A percentile compares a stretch with the other conserved stretches of the same genome.
phyloP scores from a whole-genome alignment of 2,329 filamentous ascomycete species.

The Hymenotorrendiella dingleyae region DNA sequence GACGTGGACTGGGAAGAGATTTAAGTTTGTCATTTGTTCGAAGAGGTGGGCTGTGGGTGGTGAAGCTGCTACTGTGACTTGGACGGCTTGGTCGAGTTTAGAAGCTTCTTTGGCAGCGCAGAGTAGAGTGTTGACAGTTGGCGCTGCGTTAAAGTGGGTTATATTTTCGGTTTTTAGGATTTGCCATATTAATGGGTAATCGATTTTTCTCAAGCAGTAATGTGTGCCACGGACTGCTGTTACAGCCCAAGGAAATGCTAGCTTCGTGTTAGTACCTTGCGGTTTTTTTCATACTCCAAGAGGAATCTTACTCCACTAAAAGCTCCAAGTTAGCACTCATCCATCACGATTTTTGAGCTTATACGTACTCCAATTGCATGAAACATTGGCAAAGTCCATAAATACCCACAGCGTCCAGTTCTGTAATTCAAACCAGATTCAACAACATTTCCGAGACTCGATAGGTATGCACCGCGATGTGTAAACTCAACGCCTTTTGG shows the following conservation, averaged over 20 bases:
- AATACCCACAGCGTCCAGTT: conserved; percentile 66
- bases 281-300: no score
- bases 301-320: conserved; percentile 8
- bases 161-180: conserved; percentile 80
- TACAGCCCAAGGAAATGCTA: conserved; percentile 88
- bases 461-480: conserved; percentile 81
- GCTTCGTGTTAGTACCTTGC: conserved; percentile 23
- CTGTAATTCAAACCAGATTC: conserved; percentile 78
- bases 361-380: conserved; percentile 50
- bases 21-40: conserved; percentile 76
- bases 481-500: conserved; percentile 94
- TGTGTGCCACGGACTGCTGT: conserved; percentile 91
- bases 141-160: conserved; percentile 93
- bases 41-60: conserved; percentile 88
- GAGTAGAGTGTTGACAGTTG: conserved; percentile 91
- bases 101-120: conserved; percentile 74
- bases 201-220: conserved; percentile 89
- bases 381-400: conserved; percentile 91
- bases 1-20: conserved; percentile 85
- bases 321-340: background rate
- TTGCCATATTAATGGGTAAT: conserved; percentile 89
- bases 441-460: conserved; percentile 76
- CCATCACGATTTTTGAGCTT: background rate
- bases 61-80: conserved; percentile 87
- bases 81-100: conserved; percentile 62